Conservation (phyloP, 1,139 yeast species). For the Kurtzmaniella quercitrusa region DNA sequence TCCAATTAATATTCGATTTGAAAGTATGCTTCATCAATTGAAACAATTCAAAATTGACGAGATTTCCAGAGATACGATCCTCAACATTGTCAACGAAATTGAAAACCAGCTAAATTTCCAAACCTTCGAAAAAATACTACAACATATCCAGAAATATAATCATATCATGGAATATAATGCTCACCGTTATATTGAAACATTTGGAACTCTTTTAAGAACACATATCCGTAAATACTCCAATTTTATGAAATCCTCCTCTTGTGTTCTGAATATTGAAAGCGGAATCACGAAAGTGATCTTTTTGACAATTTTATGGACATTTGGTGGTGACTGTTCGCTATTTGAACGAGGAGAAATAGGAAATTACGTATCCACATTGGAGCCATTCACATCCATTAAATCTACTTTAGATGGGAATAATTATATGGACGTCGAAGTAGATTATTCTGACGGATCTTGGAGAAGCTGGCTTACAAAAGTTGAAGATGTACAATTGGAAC, state of each 20-base stretch:
- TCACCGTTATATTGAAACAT: slow-evolving; percentile 37
- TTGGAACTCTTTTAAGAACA: slow-evolving; percentile 23
- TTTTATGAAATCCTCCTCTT: not conserved
- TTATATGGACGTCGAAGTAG: slow-evolving; percentile 43
- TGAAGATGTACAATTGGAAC: slow-evolving; percentile 47
- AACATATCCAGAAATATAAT: slow-evolving; percentile 16
- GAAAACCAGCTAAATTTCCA: slow-evolving; percentile 7
- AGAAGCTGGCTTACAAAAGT: slow-evolving; percentile 41
- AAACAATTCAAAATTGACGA: slow-evolving; percentile 6
- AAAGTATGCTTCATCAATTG: slow-evolving; percentile 21
- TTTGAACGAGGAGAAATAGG: slow-evolving; percentile 40
- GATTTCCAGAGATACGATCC: not conserved
- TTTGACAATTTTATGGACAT: slow-evolving; percentile 60
- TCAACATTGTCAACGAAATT: slow-evolving; percentile 9
- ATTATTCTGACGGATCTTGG: slow-evolving; percentile 50
- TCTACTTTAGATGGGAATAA: slow-evolving; percentile 10
- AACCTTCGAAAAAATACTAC: slow-evolving; percentile 7
- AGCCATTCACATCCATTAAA: slow-evolving; percentile 12
- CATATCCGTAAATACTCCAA: slow-evolving; percentile 11
- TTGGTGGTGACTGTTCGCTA: slow-evolving; percentile 55
- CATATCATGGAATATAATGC: slow-evolving; percentile 56
- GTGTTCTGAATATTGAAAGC: slow-evolving; percentile 5
- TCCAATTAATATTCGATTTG: slow-evolving; percentile 15
- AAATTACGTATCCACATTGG: slow-evolving; percentile 19
- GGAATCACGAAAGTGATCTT: slow-evolving; percentile 37